These are phyloP conservation scores for Pythium dissimile DNA, from an alignment of 352 stramenopile species.

Conservation along the genomic window DNA sequence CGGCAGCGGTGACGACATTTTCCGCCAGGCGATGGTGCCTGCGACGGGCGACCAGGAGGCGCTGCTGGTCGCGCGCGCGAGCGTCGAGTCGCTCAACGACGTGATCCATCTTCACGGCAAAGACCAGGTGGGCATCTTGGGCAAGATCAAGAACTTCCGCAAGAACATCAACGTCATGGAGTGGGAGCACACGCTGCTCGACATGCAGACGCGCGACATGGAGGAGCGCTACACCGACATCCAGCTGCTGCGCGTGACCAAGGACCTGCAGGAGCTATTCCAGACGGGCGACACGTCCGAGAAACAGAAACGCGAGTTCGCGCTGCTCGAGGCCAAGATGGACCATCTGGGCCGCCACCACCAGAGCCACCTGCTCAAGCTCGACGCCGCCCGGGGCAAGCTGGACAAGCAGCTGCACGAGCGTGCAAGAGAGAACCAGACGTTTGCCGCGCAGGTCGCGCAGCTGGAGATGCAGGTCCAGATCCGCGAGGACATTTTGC, in stretches of 20 bases:
- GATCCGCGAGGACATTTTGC: conserved; percentile 86
- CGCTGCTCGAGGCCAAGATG: conserved; percentile 74
- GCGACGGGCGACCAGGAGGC: conserved; percentile 30
- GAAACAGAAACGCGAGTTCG: conserved; percentile 74
- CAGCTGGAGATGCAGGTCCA: conserved; percentile 83
- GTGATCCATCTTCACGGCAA: conserved; percentile 83
- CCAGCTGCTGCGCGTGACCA: conserved; percentile 91
- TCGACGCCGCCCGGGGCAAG: conserved; percentile 42
- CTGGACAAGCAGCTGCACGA: conserved; percentile 64
- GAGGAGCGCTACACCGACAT: conserved; percentile 92
- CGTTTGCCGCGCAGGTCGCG: conserved; percentile 68
- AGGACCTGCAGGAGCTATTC: conserved; percentile 90
- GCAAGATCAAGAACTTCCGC: conserved; percentile 91
- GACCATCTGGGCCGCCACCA: conserved; percentile 59
- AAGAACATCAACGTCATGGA: conserved; percentile 95
- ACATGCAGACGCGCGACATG: conserved; percentile 80
- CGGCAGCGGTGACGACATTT: conserved; percentile 46
- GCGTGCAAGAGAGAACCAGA: conserved; percentile 75
- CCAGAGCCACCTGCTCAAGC: conserved; percentile 59
- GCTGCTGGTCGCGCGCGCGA: conserved; percentile 69
- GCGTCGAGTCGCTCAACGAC: conserved; percentile 86
- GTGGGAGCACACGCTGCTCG: conserved; percentile 86
- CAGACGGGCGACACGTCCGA: conserved; percentile 76
- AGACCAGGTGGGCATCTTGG: conserved; percentile 83
- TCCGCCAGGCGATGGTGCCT: conserved; percentile 14